phyloP scores from a whole-genome alignment of 2,329 filamentous ascomycete species.

The Sphaerostilbella broomeana region DNA sequence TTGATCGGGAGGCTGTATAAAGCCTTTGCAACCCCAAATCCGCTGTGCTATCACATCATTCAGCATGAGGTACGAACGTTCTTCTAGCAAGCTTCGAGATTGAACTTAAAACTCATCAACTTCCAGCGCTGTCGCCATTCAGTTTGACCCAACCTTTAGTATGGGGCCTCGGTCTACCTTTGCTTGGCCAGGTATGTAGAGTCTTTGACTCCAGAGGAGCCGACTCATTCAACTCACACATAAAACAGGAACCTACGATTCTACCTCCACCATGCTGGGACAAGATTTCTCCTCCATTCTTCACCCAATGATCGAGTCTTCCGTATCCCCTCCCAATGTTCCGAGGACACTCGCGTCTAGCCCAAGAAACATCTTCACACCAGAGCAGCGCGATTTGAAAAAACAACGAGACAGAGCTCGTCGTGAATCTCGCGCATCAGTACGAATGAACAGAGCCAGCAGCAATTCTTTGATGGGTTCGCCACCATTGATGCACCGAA shows the following conservation, averaged over 20 bases:
- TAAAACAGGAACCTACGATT: slow-evolving; percentile 20
- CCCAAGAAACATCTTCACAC: slow-evolving; percentile 46
- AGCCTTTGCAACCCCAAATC: neutral
- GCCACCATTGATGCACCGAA: slow-evolving; percentile 44
- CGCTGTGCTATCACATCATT: neutral
- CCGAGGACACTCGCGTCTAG: slow-evolving; percentile 52
- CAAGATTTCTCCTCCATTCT: slow-evolving; percentile 41
- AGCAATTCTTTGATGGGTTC: slow-evolving; percentile 52
- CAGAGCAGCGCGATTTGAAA: slow-evolving; percentile 57
- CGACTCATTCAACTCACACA: slow-evolving; percentile 9
- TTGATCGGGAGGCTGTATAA: neutral
- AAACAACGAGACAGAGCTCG: slow-evolving; percentile 54
- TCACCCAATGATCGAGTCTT: slow-evolving; percentile 40
- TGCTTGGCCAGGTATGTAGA: slow-evolving; percentile 41
- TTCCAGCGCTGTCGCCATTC: slow-evolving; percentile 41
- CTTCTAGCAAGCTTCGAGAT: neutral
- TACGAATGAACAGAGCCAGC: too few relatives aligned
- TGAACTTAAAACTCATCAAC: slow-evolving; percentile 3
- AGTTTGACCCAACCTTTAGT: slow-evolving; percentile 45
- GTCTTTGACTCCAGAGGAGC: neutral
- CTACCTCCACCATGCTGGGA: slow-evolving; percentile 32
- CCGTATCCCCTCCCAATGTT: slow-evolving; percentile 43
- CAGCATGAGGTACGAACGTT: slow-evolving; percentile 10
- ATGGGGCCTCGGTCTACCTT: slow-evolving; percentile 47
- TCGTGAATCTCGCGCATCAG: too few relatives aligned